Conservation (phyloP, 108 stramenopile genomes). For the Bacterosira constricta region DNA sequence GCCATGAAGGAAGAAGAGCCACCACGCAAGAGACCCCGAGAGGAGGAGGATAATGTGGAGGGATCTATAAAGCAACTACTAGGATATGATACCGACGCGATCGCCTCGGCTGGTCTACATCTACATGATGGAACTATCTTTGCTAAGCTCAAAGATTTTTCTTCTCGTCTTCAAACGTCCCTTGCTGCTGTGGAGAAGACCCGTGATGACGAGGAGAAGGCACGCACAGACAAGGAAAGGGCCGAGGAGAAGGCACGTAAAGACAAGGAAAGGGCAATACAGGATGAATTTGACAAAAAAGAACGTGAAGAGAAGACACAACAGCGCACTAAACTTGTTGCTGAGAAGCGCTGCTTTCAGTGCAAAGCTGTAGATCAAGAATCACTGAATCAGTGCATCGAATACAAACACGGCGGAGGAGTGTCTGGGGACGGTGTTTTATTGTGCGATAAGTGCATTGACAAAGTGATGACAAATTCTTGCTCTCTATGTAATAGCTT, state of each 20-base stretch:
- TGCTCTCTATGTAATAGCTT: conserved; percentile 4
- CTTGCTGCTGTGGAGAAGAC: neutral
- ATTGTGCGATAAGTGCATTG: neutral
- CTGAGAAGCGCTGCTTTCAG: conserved; percentile 2
- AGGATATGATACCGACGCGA: neutral
- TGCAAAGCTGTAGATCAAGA: neutral
- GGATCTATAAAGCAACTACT: neutral
- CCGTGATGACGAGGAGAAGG: too few species aligned
- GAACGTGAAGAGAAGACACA: neutral
- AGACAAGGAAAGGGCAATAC: neutral
- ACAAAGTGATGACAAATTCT: neutral
- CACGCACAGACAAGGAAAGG: too few species aligned
- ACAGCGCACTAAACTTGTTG: neutral
- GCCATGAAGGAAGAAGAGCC: neutral
- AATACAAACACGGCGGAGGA: conserved; percentile 1
- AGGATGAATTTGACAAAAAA: conserved; percentile 2
- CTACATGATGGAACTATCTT: neutral
- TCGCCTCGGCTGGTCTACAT: conserved; percentile 4
- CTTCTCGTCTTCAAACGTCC: neutral
- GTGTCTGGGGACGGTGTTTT: conserved; percentile 2
- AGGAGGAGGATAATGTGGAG: neutral
- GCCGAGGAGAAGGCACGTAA: conserved; percentile 6
- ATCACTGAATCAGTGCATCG: conserved; percentile 2
- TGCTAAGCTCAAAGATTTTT: neutral
- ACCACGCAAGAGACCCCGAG: conserved; percentile 4